These are phyloP conservation scores for Blastobotrys peoriensis DNA, from an alignment of 805 yeast species.

Conservation along the genomic window DNA sequence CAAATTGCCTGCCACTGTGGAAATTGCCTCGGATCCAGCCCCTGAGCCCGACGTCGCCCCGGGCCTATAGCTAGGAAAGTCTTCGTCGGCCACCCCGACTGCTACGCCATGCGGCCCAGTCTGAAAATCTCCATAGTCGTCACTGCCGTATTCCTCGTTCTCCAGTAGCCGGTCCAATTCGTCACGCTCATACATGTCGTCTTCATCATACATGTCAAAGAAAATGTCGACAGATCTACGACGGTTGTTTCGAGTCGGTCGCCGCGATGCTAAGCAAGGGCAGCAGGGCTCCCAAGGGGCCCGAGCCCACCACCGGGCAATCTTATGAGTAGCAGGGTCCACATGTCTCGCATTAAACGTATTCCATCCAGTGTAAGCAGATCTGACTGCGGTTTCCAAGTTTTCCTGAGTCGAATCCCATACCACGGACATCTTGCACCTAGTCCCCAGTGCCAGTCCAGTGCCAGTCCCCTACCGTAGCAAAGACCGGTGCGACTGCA, in stretches of 20 bases:
- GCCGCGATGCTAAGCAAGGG: constrained; percentile 8
- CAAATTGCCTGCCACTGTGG: not conserved
- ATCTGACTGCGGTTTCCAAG: constrained; percentile 22
- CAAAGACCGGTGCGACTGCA: no score
- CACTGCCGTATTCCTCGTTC: constrained; percentile 11
- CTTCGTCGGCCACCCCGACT: not conserved
- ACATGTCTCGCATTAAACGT: constrained; percentile 11
- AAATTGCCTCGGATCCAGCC: not conserved
- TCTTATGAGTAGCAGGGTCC: constrained; percentile 10
- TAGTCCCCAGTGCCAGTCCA: constrained; percentile 14
- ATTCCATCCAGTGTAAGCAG: constrained; percentile 20
- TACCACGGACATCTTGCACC: constrained; percentile 17
- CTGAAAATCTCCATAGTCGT: not conserved
- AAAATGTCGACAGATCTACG: constrained; percentile 20
- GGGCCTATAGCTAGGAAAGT: not conserved
- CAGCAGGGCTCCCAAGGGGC: constrained; percentile 4
- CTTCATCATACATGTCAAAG: constrained; percentile 26
- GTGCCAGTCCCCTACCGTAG: no score
- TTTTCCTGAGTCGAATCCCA: constrained; percentile 25
- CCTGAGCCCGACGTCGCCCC: not conserved
- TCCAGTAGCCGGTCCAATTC: constrained; percentile 22
- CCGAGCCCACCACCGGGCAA: not conserved
- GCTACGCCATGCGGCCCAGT: constrained; percentile 8
- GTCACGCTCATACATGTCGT: constrained; percentile 22
- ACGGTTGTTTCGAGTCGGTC: constrained; percentile 12